These are phyloP conservation scores for Afroboletus lepidellus DNA, from an alignment of 1,284 basidiomycete genomes.

Conservation along the genomic window DNA sequence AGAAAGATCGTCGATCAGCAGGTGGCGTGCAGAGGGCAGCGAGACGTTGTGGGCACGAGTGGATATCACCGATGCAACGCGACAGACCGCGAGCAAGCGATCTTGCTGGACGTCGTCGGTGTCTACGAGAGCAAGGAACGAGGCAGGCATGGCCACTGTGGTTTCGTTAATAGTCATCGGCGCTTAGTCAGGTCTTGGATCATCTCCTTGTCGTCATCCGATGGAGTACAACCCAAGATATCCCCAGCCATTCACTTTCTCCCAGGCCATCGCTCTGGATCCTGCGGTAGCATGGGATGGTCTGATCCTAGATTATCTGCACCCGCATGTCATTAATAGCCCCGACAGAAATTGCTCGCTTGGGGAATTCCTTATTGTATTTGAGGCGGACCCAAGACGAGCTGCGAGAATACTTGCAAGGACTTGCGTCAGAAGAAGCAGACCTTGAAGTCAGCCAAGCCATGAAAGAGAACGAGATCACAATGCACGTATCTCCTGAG, in stretches of 20 bases:
- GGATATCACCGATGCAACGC: conserved; percentile 76
- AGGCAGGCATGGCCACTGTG: conserved; percentile 24
- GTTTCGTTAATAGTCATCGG: neutral
- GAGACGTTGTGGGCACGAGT: conserved; percentile 37
- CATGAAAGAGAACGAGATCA: conserved; percentile 50
- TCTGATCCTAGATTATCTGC: conserved; percentile 26
- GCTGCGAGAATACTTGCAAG: conserved; percentile 47
- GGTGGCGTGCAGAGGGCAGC: conserved; percentile 38
- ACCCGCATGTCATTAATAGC: neutral
- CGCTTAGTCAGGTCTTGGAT: conserved; percentile 27
- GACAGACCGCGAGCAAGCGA: conserved; percentile 60
- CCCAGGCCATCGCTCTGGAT: conserved; percentile 65
- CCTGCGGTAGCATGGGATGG: conserved; percentile 70
- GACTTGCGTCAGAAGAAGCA: conserved; percentile 28
- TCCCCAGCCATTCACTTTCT: conserved; percentile 72
- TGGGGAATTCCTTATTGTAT: conserved; percentile 70
- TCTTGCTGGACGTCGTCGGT: conserved; percentile 37
- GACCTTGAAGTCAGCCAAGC: conserved; percentile 50
- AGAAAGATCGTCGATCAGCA: conserved; percentile 56
- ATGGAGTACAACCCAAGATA: conserved; percentile 68
- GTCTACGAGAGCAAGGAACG: conserved; percentile 64
- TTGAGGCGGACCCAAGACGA: conserved; percentile 62
- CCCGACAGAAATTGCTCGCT: conserved; percentile 65
- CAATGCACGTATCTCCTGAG: conserved; percentile 39
- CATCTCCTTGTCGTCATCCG: neutral